Evolutionary conservation across 164 flowering plant species (phyloP).

Genomic region (Brasenia schreberi): DNA sequence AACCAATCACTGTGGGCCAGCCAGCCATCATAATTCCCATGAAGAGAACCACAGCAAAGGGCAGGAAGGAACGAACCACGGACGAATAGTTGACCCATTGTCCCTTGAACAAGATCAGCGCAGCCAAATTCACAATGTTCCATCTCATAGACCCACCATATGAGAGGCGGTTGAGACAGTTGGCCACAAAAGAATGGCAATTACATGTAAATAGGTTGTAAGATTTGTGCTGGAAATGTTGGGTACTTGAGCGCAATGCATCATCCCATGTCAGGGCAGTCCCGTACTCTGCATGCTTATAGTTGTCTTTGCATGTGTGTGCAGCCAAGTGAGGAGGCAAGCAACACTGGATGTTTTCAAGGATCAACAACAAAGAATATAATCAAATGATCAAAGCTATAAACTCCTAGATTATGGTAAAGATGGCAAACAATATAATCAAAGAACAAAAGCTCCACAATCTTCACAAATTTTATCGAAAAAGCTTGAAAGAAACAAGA

Average conservation of each 20-base stretch:
- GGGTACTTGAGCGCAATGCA: conserved; percentile 60
- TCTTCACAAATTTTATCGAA: too few species aligned
- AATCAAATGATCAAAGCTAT: neutral
- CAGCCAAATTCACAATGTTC: conserved; percentile 89
- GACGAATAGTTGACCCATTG: conserved; percentile 58
- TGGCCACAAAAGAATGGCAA: conserved; percentile 91
- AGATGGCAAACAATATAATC: too few species aligned
- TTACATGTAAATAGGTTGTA: conserved; percentile 89
- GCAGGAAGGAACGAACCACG: conserved; percentile 40
- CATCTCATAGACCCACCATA: conserved; percentile 46
- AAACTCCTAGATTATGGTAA: neutral
- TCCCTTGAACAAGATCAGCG: conserved; percentile 58
- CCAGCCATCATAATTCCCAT: conserved; percentile 56
- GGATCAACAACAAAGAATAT: conserved; percentile 1
- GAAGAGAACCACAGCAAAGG: conserved; percentile 37
- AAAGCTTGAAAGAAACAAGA: too few species aligned
- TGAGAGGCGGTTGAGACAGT: conserved; percentile 61
- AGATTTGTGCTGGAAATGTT: conserved; percentile 72
- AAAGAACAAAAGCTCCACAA: neutral
- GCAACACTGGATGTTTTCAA: conserved; percentile 28
- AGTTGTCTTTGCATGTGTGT: conserved; percentile 11
- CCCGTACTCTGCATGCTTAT: conserved; percentile 15
- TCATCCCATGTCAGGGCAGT: conserved; percentile 57
- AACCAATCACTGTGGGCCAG: conserved; percentile 31
- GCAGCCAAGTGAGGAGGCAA: conserved; percentile 11